A percentile compares a stretch with the other conserved stretches of the same genome.
These are phyloP conservation scores for Plasmodium chabaudi DNA, from an alignment of 169 alveolate genomes.

Conservation along the genomic window DNA sequence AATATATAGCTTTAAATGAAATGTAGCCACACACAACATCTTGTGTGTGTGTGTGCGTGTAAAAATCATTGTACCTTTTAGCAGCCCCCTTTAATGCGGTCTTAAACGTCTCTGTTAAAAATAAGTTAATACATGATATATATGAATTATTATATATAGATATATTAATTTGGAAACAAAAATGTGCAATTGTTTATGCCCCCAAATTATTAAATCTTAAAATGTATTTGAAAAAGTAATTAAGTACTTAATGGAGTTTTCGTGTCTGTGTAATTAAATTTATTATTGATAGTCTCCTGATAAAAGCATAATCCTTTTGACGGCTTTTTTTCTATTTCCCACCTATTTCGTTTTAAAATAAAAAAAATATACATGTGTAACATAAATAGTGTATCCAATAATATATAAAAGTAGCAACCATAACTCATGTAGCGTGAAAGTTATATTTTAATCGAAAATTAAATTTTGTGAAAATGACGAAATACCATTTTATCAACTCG, in stretches of 20 bases:
- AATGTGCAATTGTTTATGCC: too few species aligned
- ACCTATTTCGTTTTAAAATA: conserved; percentile 49
- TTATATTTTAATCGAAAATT: neutral
- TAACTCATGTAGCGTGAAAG: neutral
- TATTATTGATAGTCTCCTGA: conserved; percentile 72
- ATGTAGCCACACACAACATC: neutral
- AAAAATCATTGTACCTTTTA: conserved; percentile 60
- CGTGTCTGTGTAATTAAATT: conserved; percentile 53
- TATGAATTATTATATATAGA: neutral
- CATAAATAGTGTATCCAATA: neutral
- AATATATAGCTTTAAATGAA: neutral
- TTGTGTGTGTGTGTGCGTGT: neutral
- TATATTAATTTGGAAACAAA: neutral
- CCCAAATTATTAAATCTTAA: neutral
- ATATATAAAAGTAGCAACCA: neutral
- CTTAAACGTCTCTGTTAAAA: conserved; percentile 78
- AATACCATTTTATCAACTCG: conserved; percentile 79
- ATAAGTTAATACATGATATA: neutral
- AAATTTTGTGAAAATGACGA: neutral
- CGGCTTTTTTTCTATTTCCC: conserved; percentile 82
- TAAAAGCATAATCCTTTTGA: conserved; percentile 80
- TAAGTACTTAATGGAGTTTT: conserved; percentile 78
- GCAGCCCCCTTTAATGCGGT: conserved; percentile 85
- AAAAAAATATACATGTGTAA: neutral
- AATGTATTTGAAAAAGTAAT: neutral